phyloP scores from a whole-genome alignment of 805 yeast species.

The Priceomyces medius region DNA sequence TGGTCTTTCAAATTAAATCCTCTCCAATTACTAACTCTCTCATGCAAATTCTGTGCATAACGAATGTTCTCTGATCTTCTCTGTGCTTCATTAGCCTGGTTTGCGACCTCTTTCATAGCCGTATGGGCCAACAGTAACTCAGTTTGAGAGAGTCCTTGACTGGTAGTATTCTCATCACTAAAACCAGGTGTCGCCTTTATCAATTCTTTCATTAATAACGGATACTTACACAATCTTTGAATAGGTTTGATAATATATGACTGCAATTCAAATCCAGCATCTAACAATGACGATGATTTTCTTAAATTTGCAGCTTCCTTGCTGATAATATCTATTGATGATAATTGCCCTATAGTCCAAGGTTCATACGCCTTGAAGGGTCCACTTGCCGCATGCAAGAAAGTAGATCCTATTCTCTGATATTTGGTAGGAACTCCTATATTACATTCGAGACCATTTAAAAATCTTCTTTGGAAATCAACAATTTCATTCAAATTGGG shows the following conservation, averaged over 20 bases:
- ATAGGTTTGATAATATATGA: slow-evolving; percentile 90
- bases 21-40: slow-evolving; percentile 86
- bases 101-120: slow-evolving; percentile 80
- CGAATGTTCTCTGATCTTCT: slow-evolving; percentile 85
- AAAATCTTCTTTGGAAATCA: slow-evolving; percentile 87
- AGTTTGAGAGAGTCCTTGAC: slow-evolving; percentile 41
- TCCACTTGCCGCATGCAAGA: slow-evolving; percentile 73
- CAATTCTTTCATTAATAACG: slow-evolving; percentile 74
- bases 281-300: slow-evolving; percentile 59
- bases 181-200: slow-evolving; percentile 57
- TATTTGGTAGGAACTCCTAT: slow-evolving; percentile 67
- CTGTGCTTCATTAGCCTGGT: slow-evolving; percentile 89
- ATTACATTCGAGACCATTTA: slow-evolving; percentile 88
- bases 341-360: slow-evolving; percentile 87
- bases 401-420: slow-evolving; percentile 87
- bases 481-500: slow-evolving; percentile 82
- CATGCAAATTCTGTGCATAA: slow-evolving; percentile 62
- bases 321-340: slow-evolving; percentile 78
- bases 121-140: slow-evolving; percentile 72
- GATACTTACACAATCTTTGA: slow-evolving; percentile 95
- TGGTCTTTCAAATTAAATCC: slow-evolving; percentile 77
- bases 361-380: slow-evolving; percentile 90
- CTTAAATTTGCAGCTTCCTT: slow-evolving; percentile 58
- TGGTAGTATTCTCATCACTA: slow-evolving; percentile 10
- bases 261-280: slow-evolving; percentile 85